Evolutionary conservation across 257 asterid species (phyloP).

Genomic region (Solanum tarijense): DNA sequence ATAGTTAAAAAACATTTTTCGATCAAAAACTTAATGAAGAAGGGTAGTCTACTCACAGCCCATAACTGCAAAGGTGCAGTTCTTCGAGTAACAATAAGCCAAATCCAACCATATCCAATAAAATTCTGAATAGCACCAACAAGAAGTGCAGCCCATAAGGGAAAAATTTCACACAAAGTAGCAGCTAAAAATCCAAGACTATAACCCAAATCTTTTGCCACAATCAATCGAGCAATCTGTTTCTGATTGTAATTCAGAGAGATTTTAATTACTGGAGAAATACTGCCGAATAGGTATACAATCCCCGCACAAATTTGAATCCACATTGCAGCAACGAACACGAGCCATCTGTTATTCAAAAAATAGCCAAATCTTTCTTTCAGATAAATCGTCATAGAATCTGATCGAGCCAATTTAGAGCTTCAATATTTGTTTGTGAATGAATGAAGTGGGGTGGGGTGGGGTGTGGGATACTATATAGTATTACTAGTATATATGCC

Average conservation of each 20-base stretch:
- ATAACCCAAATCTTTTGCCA: slow-evolving; percentile 46
- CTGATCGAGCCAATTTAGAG: no score
- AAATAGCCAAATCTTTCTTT: slow-evolving; percentile 4
- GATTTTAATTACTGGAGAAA: slow-evolving; percentile 30
- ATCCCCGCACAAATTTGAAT: slow-evolving; percentile 8
- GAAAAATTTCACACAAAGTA: slow-evolving; percentile 32
- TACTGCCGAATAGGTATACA: slow-evolving; percentile 15
- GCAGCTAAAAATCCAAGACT: slow-evolving; percentile 46
- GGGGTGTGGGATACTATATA: no score
- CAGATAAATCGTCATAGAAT: no score
- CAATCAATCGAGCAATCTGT: slow-evolving; percentile 32
- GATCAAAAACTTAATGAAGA: neutral
- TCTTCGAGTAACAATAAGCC: slow-evolving; percentile 37
- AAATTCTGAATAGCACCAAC: slow-evolving; percentile 35
- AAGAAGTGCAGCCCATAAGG: slow-evolving; percentile 42
- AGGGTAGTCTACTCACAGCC: slow-evolving; percentile 28
- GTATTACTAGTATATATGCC: no score
- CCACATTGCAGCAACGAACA: slow-evolving; percentile 41
- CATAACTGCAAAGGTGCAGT: slow-evolving; percentile 29
- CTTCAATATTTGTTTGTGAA: no score
- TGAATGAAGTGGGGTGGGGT: no score
- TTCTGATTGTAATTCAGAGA: slow-evolving; percentile 33
- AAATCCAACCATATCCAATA: slow-evolving; percentile 42
- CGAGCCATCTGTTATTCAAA: slow-evolving; percentile 32
- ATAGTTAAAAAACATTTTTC: no score